A percentile compares a stretch with the other conserved stretches of the same genome.
These are phyloP conservation scores for Exophiala sp. DNA, from an alignment of 2,329 filamentous ascomycete species.

Conservation along the genomic window DNA sequence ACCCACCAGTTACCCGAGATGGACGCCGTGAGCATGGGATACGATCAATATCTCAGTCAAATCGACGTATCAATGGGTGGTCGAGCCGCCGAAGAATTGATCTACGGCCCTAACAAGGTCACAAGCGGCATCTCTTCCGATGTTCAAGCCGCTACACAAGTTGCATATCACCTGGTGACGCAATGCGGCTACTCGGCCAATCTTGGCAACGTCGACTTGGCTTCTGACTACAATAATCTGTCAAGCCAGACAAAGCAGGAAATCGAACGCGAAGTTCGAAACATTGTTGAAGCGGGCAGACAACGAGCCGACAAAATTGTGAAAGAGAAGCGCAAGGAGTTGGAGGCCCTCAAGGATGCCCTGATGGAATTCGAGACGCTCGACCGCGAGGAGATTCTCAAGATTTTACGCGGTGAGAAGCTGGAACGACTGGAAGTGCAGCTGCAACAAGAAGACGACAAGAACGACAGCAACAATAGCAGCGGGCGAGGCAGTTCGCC, in stretches of 20 bases:
- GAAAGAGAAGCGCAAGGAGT: slow-evolving; percentile 70
- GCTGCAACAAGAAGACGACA: slow-evolving; percentile 50
- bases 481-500: slow-evolving; percentile 24
- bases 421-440: slow-evolving; percentile 64
- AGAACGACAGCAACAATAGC: slow-evolving; percentile 31
- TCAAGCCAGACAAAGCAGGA: slow-evolving; percentile 81
- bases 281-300: slow-evolving; percentile 76
- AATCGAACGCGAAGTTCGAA: slow-evolving; percentile 85
- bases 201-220: slow-evolving; percentile 86
- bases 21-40: slow-evolving; percentile 77
- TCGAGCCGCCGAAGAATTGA: slow-evolving; percentile 83
- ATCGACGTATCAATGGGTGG: slow-evolving; percentile 82
- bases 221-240: slow-evolving; percentile 72
- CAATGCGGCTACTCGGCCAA: slow-evolving; percentile 82
- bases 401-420: slow-evolving; percentile 82
- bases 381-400: slow-evolving; percentile 82
- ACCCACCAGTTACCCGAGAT: slow-evolving; percentile 86
- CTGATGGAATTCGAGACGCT: slow-evolving; percentile 93
- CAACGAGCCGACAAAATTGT: slow-evolving; percentile 69
- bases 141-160: slow-evolving; percentile 73
- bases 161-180: slow-evolving; percentile 86
- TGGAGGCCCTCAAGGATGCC: slow-evolving; percentile 83
- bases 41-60: slow-evolving; percentile 73
- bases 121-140: slow-evolving; percentile 84
- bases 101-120: slow-evolving; percentile 87